Conservation (phyloP, 2,329 filamentous ascomycete species). For the Paraphoma sp. region DNA sequence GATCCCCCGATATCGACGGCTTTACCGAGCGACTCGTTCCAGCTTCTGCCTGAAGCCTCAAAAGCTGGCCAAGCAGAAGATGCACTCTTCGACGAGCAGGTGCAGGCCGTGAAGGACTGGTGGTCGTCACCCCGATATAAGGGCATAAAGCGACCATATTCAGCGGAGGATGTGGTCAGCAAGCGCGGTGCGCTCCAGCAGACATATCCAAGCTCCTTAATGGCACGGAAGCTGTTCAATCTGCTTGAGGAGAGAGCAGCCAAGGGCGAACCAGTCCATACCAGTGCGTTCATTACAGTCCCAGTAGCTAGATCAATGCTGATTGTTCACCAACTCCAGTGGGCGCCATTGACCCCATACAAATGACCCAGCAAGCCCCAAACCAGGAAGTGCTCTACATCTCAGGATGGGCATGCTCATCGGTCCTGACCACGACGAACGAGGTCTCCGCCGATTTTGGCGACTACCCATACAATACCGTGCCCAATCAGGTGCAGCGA, state of each 20-base stretch:
- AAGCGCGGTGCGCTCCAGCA: conserved; percentile 90
- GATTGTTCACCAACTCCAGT: conserved; percentile 60
- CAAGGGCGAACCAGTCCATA: conserved; percentile 88
- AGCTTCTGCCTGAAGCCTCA: conserved; percentile 77
- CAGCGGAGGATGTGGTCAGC: conserved; percentile 87
- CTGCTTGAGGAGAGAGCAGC: conserved; percentile 79
- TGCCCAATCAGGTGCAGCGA: conserved; percentile 96
- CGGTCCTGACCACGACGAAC: conserved; percentile 89
- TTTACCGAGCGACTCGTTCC: conserved; percentile 78
- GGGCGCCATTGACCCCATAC: conserved; percentile 97
- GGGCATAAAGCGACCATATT: conserved; percentile 91
- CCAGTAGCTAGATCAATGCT: conserved; percentile 35
- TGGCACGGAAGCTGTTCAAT: conserved; percentile 94
- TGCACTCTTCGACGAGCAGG: conserved; percentile 80
- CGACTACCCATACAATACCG: conserved; percentile 98
- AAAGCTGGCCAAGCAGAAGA: conserved; percentile 86
- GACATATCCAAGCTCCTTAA: conserved; percentile 88
- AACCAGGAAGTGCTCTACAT: conserved; percentile 97
- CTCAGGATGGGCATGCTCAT: conserved; percentile 97
- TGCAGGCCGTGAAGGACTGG: conserved; percentile 87
- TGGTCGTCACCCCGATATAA: conserved; percentile 85
- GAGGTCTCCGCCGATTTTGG: conserved; percentile 98
- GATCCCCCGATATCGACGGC: conserved; percentile 67
- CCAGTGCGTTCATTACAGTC: conserved; percentile 65
- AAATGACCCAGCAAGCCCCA: conserved; percentile 98